These are phyloP conservation scores for Zostera marina DNA, from an alignment of 116 monocot species.

Conservation along the genomic window DNA sequence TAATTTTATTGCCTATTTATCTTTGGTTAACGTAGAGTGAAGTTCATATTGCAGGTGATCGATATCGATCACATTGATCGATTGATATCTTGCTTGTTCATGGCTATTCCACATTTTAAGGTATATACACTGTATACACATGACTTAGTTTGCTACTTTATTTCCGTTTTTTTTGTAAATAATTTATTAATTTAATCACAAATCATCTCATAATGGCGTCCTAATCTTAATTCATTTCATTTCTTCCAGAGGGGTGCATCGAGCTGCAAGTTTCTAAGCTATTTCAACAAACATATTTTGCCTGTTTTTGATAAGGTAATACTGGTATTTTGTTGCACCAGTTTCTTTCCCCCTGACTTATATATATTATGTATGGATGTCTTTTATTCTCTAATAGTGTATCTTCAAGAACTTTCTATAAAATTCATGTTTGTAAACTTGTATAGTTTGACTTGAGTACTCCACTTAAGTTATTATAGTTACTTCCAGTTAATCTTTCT, in stretches of 20 bases:
- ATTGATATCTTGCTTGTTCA: constrained; percentile 22
- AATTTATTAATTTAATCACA: not conserved
- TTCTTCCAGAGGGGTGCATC: constrained; percentile 21
- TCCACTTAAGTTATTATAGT: too few relatives aligned
- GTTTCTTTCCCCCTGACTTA: not conserved
- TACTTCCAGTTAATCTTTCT: too few relatives aligned
- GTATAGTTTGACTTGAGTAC: too few relatives aligned
- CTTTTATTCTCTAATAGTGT: too few relatives aligned
- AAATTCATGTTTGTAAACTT: too few relatives aligned
- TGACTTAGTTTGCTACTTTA: not conserved
- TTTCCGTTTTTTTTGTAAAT: not conserved
- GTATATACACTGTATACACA: constrained; percentile 13
- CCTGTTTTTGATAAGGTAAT: constrained; percentile 4
- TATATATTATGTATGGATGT: not conserved
- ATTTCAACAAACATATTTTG: constrained; percentile 16
- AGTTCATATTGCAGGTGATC: constrained; percentile 11
- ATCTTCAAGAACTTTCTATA: too few relatives aligned
- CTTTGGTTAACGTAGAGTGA: not conserved
- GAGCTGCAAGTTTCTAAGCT: constrained; percentile 18
- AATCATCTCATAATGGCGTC: not conserved
- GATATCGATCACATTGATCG: constrained; percentile 25
- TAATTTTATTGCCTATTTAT: not conserved
- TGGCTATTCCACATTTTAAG: constrained; percentile 25
- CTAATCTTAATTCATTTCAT: constrained; percentile 1
- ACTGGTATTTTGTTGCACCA: not conserved